phyloP scores from a whole-genome alignment of 2,329 filamentous ascomycete species.

The Phyllosticta citribraziliensis region DNA sequence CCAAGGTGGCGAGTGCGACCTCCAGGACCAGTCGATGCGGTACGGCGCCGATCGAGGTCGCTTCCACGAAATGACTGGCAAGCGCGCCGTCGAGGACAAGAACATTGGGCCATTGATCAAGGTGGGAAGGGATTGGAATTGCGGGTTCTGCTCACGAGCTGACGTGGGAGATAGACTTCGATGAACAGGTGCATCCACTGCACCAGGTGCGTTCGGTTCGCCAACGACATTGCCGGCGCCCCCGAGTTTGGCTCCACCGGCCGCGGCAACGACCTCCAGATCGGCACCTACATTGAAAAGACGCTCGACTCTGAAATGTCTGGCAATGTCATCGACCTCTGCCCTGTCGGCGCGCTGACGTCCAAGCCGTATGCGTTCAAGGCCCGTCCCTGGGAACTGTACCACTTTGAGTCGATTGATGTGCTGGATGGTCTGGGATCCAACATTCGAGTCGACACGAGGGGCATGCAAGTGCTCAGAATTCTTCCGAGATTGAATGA shows the following conservation, averaged over 20 bases:
- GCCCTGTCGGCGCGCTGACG: conserved; percentile 90
- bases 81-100: conserved; percentile 98
- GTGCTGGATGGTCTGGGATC: conserved; percentile 88
- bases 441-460: conserved; percentile 86
- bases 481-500: conserved; percentile 89
- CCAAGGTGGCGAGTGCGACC: conserved; percentile 96
- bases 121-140: conserved; percentile 21
- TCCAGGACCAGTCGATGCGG: conserved; percentile 98
- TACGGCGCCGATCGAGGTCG: conserved; percentile 93
- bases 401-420: conserved; percentile 92
- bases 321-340: conserved; percentile 95
- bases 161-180: conserved; percentile 53
- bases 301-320: conserved; percentile 92
- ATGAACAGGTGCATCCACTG: conserved; percentile 99
- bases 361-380: conserved; percentile 98
- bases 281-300: conserved; percentile 93
- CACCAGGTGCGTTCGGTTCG: conserved; percentile 93
- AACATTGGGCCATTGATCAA: conserved; percentile 97
- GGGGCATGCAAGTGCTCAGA: conserved; percentile 93
- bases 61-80: conserved; percentile 92
- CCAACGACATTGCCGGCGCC: conserved; percentile 93
- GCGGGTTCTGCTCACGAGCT: conserved; percentile 14
- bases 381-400: conserved; percentile 91
- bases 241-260: conserved; percentile 90
- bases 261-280: conserved; percentile 94